These are phyloP conservation scores for Pulchroboletus neoregius DNA, from an alignment of 1,284 basidiomycete species.

Conservation along the genomic window DNA sequence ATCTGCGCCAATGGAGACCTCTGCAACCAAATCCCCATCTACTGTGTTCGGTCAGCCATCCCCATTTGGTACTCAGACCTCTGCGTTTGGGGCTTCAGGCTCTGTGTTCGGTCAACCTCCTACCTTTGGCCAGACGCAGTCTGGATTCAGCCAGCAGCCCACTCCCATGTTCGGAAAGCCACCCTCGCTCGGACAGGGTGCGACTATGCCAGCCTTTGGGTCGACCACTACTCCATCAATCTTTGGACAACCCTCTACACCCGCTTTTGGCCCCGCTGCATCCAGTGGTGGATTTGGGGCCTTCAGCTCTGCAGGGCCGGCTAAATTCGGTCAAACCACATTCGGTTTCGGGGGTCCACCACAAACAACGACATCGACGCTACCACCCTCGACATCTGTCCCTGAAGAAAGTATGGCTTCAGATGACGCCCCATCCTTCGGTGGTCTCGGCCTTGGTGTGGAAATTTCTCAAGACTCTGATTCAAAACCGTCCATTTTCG, in stretches of 20 bases:
- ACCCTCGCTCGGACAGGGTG: slow-evolving; percentile 32
- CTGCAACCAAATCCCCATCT: slow-evolving; percentile 6
- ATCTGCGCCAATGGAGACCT: slow-evolving; percentile 14
- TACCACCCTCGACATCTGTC: slow-evolving; percentile 12
- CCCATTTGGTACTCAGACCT: slow-evolving; percentile 22
- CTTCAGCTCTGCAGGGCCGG: slow-evolving; percentile 28
- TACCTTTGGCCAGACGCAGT: slow-evolving; percentile 14
- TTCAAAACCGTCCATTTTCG: slow-evolving; percentile 36
- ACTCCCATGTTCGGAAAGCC: slow-evolving; percentile 22
- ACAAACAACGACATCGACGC: slow-evolving; percentile 10
- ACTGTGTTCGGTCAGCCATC: slow-evolving; percentile 30
- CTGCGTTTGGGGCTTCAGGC: slow-evolving; percentile 10
- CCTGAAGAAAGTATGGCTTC: slow-evolving; percentile 39
- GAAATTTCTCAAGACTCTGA: slow-evolving; percentile 25
- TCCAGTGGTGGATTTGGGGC: slow-evolving; percentile 31
- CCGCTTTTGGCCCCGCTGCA: slow-evolving; percentile 24
- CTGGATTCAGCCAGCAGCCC: slow-evolving; percentile 19
- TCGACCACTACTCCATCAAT: slow-evolving; percentile 13
- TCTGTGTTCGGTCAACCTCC: slow-evolving; percentile 21
- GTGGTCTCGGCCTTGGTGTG: slow-evolving; percentile 38
- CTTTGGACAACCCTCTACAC: slow-evolving; percentile 19
- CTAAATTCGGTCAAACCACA: slow-evolving; percentile 35
- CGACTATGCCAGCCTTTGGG: slow-evolving; percentile 15
- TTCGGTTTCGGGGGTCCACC: slow-evolving; percentile 23
- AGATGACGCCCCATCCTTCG: slow-evolving; percentile 35